Base-by-base conservation (phyloP, 768 basidiomycete genomes). In the Podaxis carcinomalis region DNA sequence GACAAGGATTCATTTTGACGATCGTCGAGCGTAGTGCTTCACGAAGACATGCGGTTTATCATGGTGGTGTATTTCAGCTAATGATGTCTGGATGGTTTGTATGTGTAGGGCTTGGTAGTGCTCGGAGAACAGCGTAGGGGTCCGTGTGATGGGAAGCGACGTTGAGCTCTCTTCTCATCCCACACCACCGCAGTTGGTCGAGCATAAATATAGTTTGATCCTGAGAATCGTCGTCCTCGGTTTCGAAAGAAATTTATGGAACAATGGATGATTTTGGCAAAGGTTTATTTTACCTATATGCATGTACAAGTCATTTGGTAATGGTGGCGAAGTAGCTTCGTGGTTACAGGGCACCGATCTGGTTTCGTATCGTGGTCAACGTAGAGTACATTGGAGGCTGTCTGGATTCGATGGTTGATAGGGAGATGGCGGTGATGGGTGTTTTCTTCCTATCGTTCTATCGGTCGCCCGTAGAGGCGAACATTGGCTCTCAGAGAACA, bases 91-190 rank as follows among this genome's bases (percentile, higher is more conserved):
- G 27, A 39, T 27, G 19, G 53, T 55, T 55, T 55, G 53, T 55
- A 42, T 21, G 5, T n/a, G n/a, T 13, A 47, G 16, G 19, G 9
- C n/a, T 49, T 49, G 19, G 11, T 23, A 4, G 3, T 23, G 10
- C 19, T 9, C 27, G 21, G n/a, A 21, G 47, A 44, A 44, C 42
- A 52, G 4, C 32, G 51, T 21, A 52, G n/a, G 52, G 50, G 25
- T 2, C 13, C 25, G 36, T 37, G 52, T 6, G 52, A 54, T 25
- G 37, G 23, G 52, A 54, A 54, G 52, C 21, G 13, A 36, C 19
- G 44, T 49, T 28, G 32, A 35, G 44, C n/a, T n/a, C 27, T 47
- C 27, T 47, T 57, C 42, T 32, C 56, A 47, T 57, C 56, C 56
- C 56, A 57, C 56, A 57, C 44, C 7, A 35, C 42, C 44, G n/a